A percentile compares a stretch with the other conserved stretches of the same genome.
Conservation (phyloP, 352 stramenopile genomes). For the Globisporangium spinosum region DNA sequence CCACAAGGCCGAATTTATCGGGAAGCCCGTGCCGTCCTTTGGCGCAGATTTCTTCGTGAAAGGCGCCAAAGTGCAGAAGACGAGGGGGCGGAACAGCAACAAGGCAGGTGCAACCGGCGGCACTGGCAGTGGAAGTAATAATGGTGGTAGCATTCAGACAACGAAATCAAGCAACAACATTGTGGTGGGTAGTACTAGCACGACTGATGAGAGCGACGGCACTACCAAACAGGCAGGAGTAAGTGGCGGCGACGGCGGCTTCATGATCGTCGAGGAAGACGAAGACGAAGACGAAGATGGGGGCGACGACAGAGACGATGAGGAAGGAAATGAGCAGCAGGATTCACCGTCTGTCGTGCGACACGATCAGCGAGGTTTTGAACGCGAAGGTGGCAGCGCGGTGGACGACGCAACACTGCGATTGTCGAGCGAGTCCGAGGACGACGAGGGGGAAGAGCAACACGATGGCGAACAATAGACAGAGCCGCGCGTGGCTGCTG, state of each 20-base stretch:
- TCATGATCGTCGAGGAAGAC: constrained; percentile 15
- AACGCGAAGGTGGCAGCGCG: not conserved
- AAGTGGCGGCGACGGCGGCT: not conserved
- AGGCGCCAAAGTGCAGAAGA: constrained; percentile 41
- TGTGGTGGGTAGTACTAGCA: not conserved
- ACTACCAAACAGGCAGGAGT: not conserved
- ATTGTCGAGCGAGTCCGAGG: not conserved
- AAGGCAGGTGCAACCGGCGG: not conserved
- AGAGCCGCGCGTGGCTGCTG: not conserved
- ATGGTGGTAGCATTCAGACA: not conserved
- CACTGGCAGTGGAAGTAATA: not conserved
- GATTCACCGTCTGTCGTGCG: constrained; percentile 1
- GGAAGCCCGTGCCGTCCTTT: constrained; percentile 60
- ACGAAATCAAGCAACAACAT: not conserved
- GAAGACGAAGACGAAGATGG: constrained; percentile 4
- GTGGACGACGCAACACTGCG: not conserved
- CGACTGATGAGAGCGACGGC: not conserved
- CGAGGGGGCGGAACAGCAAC: constrained; percentile 12
- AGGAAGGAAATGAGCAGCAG: constrained; percentile 10
- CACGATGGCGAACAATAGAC: not conserved
- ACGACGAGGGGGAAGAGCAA: not conserved
- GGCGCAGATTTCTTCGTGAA: constrained; percentile 70
- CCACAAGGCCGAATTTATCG: constrained; percentile 57
- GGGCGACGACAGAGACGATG: not conserved
- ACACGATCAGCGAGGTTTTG: not conserved